Percentiles rank a stretch among this genome's conserved stretches.
phyloP scores from a whole-genome alignment of 768 basidiomycete species.

The Phaffia australis region DNA sequence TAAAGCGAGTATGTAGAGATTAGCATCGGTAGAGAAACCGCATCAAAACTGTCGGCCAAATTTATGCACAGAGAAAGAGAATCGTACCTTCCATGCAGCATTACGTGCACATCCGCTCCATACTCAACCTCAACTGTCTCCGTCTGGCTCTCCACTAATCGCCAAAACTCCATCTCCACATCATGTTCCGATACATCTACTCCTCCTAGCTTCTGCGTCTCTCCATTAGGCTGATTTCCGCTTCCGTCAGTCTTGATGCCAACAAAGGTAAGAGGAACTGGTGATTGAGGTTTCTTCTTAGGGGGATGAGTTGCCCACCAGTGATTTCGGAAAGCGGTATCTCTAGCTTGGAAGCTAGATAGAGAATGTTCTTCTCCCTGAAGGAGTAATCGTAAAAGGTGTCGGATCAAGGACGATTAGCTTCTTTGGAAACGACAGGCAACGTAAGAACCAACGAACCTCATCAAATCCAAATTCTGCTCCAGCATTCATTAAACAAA shows the following conservation, averaged over 20 bases:
- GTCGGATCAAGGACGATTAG: neutral
- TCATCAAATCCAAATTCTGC: conserved; percentile 98
- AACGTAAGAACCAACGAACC: neutral
- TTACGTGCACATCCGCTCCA: conserved; percentile 97
- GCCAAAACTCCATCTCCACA: conserved; percentile 93
- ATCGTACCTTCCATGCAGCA: conserved; percentile 84
- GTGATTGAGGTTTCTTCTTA: conserved; percentile 43
- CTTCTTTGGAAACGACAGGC: neutral
- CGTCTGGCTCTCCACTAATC: conserved; percentile 72
- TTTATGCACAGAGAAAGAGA: neutral
- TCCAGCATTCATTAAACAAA: conserved; percentile 79
- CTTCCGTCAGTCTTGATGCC: conserved; percentile 32
- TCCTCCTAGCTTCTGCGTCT: conserved; percentile 30
- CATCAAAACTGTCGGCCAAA: neutral
- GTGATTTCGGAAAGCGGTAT: conserved; percentile 70
- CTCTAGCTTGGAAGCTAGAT: conserved; percentile 80
- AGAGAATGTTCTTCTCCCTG: conserved; percentile 83
- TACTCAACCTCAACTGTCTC: conserved; percentile 98
- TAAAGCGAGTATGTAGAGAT: conserved; percentile 4
- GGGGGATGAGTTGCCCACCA: conserved; percentile 62
- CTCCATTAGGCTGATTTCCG: conserved; percentile 19
- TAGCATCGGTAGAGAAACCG: neutral
- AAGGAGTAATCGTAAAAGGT: too few relatives aligned
- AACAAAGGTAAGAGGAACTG: conserved; percentile 35
- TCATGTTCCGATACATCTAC: conserved; percentile 70